Evolutionary conservation across 106 monocot species (phyloP).

Genomic region (Amphibolis antarctica): DNA sequence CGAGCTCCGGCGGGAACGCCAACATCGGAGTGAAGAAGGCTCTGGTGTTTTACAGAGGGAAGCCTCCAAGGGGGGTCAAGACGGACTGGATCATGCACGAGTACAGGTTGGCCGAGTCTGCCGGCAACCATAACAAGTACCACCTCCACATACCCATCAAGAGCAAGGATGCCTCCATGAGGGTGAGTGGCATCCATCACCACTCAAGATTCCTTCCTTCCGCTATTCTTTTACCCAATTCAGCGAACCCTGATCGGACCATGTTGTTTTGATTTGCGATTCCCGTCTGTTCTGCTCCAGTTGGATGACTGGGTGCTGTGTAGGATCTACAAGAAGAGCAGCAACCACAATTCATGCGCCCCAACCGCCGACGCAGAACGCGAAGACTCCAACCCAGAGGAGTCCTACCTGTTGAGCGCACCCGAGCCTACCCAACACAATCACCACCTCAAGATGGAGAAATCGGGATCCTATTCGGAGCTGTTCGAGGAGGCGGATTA

Average conservation of each 20-base stretch:
- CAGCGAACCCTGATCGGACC: neutral
- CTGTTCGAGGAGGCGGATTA: constrained; percentile 1
- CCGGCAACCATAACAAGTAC: neutral
- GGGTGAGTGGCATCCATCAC: constrained; percentile 5
- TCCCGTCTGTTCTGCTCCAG: constrained; percentile 1
- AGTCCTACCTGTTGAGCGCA: neutral
- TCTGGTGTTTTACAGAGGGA: constrained; percentile 18
- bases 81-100: constrained; percentile 27
- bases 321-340: constrained; percentile 17
- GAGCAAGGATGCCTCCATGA: constrained; percentile 17
- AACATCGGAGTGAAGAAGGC: constrained; percentile 25
- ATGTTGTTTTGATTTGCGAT: neutral
- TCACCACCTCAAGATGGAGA: neutral
- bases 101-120: constrained; percentile 9
- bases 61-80: constrained; percentile 16
- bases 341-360: neutral
- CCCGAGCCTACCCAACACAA: neutral
- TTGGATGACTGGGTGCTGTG: constrained; percentile 24
- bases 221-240: neutral
- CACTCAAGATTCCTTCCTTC: neutral
- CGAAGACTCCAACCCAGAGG: constrained; percentile 3
- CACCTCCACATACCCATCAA: constrained; percentile 6
- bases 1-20: neutral
- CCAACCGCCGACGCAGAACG: neutral
- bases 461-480: neutral